Evolutionary conservation across 164 flowering plant species (phyloP), one percentile per base, ranked within the genome.

Genomic region (Vitis rupestris): DNA sequence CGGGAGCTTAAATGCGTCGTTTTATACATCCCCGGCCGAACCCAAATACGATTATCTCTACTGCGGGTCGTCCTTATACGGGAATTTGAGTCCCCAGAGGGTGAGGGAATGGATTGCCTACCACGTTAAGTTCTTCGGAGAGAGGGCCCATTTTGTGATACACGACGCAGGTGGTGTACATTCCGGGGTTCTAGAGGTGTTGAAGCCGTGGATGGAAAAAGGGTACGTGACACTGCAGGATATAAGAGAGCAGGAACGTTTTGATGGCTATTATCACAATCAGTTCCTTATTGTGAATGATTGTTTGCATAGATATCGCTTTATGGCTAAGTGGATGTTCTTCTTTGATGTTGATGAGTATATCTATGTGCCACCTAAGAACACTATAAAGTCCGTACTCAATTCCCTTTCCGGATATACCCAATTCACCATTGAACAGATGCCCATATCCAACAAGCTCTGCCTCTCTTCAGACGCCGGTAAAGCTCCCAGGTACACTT

Each of bases 141-240:
- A 13, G 63, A 78, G 65, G 50, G 87, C 97, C 6, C 99, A 93
- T 76, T 92, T 95, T 60, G 93, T 95, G 15, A 78, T 95, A 0
- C 86, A 95, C 67, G 98, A 95, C 65, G 99, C 98, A 0, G 99
- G 99, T 8, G 99, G 99, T 31, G 80, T 93, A 29, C 94, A 93
- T 60, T 72, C 58, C n/a, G 93, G 81, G 66, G 93, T 93, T n/a
- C 37, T 82, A 73, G 87, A 85, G 82, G 99, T 93, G 29, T 67
- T 95, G 73, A 81, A 68, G 84, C 99, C 99, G 3, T 95, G 99
- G 99, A 91, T 95, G 77, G 96, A 91, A 72, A 69, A 79, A 63
- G 99, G 99, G 19, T 91, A 75, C 66, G 99, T 93, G 66, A 93
- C 97, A 1, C 65, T 95, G 70, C 96, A 93, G 66, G 99, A 95